A percentile compares a stretch with the other conserved stretches of the same genome.
Conservation (phyloP, 768 basidiomycete genomes). For the Galerina sulciceps region DNA sequence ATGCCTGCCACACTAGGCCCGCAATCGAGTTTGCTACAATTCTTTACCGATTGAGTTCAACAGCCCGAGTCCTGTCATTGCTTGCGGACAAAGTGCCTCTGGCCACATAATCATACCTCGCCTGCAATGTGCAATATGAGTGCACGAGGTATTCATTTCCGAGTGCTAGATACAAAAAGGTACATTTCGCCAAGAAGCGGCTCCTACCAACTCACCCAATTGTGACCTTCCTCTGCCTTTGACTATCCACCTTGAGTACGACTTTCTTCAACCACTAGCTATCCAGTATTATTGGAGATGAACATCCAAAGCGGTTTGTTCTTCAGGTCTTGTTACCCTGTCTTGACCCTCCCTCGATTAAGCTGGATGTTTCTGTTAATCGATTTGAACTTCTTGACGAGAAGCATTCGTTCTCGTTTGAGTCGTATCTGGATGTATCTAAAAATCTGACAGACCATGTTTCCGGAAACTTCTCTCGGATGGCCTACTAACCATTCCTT, state of each 20-base stretch:
- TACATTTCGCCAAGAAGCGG: not conserved
- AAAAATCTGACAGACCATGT: not conserved
- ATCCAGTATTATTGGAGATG: not conserved
- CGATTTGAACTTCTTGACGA: not conserved
- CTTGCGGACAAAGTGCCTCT: not conserved
- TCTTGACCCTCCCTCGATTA: not conserved
- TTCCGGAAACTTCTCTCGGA: conserved; percentile 3
- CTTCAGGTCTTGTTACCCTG: not conserved
- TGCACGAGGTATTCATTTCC: conserved; percentile 1
- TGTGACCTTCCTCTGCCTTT: not conserved
- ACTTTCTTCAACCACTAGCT: not conserved
- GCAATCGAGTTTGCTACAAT: no score
- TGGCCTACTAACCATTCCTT: not conserved
- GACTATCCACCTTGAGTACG: not conserved
- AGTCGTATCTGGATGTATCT: not conserved
- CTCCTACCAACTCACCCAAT: not conserved
- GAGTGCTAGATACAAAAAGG: not conserved
- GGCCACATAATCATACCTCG: not conserved
- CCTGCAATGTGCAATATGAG: not conserved
- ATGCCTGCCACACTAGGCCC: no score
- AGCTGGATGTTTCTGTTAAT: not conserved
- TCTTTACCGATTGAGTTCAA: no score
- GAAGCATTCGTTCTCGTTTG: not conserved
- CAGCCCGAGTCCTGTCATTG: not conserved
- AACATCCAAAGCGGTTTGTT: no score